Evolutionary conservation across 2,329 filamentous ascomycete species (phyloP).

Genomic region (Aureobasidium leucospermi): DNA sequence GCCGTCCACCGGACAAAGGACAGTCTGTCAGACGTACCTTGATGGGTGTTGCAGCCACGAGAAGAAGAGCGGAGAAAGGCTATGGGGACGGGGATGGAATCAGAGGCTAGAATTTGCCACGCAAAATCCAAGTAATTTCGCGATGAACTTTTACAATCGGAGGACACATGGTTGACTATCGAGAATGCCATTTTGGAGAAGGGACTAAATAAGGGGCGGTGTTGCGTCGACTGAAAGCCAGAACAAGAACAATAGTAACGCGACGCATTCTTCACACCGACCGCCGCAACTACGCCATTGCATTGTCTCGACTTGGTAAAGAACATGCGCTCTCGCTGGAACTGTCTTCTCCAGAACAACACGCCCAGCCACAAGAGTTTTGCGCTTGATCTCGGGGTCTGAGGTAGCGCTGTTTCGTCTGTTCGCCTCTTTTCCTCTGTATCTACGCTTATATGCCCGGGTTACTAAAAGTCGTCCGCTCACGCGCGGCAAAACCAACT

Average conservation of each 20-base stretch:
- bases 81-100: not conserved
- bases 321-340: not conserved
- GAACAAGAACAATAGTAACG: conserved; percentile 17
- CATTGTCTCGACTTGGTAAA: not conserved
- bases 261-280: conserved; percentile 6
- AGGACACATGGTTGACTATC: conserved; percentile 20
- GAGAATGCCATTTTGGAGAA: not conserved
- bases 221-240: conserved; percentile 3
- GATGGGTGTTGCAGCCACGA: not conserved
- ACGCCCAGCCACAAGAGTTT: not conserved
- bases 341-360: conserved; percentile 10
- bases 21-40: not conserved
- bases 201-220: conserved; percentile 17
- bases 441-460: not conserved
- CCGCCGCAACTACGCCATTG: not conserved
- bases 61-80: not conserved
- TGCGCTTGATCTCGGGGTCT: not conserved
- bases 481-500: not conserved
- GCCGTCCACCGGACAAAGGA: not conserved
- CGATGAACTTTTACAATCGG: conserved; percentile 21
- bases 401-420: not conserved
- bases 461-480: not conserved
- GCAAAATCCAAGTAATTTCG: conserved; percentile 22
- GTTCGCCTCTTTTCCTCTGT: not conserved
- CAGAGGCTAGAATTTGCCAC: conserved; percentile 19